These are phyloP conservation scores for Dianthus caryophyllus DNA, from an alignment of 148 eudicot genomes.

Conservation along the genomic window DNA sequence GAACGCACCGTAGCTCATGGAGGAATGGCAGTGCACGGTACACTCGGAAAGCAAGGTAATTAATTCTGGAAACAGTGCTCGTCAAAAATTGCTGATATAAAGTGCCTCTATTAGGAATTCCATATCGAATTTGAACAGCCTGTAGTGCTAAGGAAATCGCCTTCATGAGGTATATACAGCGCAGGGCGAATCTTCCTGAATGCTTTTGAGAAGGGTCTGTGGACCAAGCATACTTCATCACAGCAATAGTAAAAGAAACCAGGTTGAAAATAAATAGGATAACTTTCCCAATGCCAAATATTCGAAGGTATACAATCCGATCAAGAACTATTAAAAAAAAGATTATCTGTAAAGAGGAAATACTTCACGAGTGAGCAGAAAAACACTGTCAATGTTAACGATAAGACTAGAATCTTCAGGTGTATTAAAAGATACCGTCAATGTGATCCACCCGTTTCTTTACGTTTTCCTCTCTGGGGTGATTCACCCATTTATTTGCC, in stretches of 20 bases:
- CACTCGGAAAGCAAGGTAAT: conserved; percentile 73
- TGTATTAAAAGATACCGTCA: no score
- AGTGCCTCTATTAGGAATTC: conserved; percentile 92
- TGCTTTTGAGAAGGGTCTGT: conserved; percentile 63
- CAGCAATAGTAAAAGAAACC: conserved; percentile 71
- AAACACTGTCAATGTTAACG: neutral
- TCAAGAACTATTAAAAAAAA: conserved; percentile 97
- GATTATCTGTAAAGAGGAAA: conserved; percentile 60
- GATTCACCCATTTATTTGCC: no score
- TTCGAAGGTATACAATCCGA: conserved; percentile 88
- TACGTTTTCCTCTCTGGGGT: no score
- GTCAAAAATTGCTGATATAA: conserved; percentile 92
- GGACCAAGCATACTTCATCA: conserved; percentile 85
- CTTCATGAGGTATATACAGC: conserved; percentile 85
- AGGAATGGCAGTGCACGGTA: conserved; percentile 96
- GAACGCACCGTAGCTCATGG: conserved; percentile 90
- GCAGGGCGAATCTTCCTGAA: conserved; percentile 68
- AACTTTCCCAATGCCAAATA: conserved; percentile 82
- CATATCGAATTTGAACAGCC: conserved; percentile 90
- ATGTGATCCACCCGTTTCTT: no score
- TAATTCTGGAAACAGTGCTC: conserved; percentile 74
- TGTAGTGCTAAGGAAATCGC: conserved; percentile 84
- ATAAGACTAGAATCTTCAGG: conserved; percentile 4
- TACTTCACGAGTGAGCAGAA: neutral
- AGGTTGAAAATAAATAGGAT: conserved; percentile 82